phyloP scores from a whole-genome alignment of 176 grass and related monocot species.

The Triticum urartu region DNA sequence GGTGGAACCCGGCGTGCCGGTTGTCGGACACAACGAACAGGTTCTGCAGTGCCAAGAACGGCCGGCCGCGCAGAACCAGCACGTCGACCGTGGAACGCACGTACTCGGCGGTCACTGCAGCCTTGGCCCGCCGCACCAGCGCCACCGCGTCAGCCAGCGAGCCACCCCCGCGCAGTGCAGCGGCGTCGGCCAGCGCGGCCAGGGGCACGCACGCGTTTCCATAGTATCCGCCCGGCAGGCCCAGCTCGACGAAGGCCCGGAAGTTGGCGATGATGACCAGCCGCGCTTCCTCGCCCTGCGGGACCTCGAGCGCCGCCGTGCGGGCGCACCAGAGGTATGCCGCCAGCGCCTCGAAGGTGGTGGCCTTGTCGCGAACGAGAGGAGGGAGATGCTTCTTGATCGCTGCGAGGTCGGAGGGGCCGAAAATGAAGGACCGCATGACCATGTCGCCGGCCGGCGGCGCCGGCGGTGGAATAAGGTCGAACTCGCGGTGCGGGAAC shows the following conservation, averaged over 20 bases:
- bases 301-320: slow-evolving; percentile 16
- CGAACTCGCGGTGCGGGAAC: slow-evolving; percentile 42
- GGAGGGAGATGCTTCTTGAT: background rate
- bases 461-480: background rate
- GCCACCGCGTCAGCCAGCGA: slow-evolving; percentile 14
- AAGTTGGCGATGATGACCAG: slow-evolving; percentile 7
- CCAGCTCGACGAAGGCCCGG: background rate
- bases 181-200: background rate
- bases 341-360: slow-evolving; percentile 35
- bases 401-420: background rate
- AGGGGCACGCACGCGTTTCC: slow-evolving; percentile 37
- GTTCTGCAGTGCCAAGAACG: background rate
- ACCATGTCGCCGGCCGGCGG: background rate
- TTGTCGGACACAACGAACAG: slow-evolving; percentile 33
- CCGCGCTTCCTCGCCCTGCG: background rate
- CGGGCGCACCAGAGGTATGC: slow-evolving; percentile 34
- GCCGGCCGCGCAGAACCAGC: slow-evolving; percentile 27
- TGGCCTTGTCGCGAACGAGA: background rate
- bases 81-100: slow-evolving; percentile 24
- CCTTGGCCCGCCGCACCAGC: slow-evolving; percentile 35
- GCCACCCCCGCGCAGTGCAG: background rate
- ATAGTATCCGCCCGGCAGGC: slow-evolving; percentile 39
- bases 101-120: slow-evolving; percentile 32
- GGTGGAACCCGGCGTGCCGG: slow-evolving; percentile 38
- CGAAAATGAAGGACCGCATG: slow-evolving; percentile 29